Base-by-base conservation (phyloP, 257 asterid genomes). In the Asclepias syriaca region DNA sequence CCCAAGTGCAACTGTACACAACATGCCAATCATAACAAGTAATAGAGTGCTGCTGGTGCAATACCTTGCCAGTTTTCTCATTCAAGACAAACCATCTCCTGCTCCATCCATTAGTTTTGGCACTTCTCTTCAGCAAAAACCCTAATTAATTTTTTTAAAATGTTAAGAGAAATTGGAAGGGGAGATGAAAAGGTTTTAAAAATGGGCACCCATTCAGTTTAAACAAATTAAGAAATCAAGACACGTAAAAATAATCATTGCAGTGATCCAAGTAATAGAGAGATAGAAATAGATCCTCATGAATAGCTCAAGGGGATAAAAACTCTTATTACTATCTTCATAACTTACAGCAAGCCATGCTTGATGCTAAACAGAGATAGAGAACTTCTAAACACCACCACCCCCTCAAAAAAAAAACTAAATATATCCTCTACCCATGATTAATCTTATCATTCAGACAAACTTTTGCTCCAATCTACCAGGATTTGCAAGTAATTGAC, bases 51-150 rank as follows among this genome's bases (percentile, higher is more conserved):
- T 29, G 24, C 6, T 7, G 60, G 40, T 63, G 1, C 74, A 87
- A 87, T 75, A 94, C 99, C 90, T 91, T 91, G 79, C 99, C 97
- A 57, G 97, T 91, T 86, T 94, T 94, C 71, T 88, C 97, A 72
- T 94, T 94, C 75, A 94, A 84, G 70, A 94, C 99, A 79, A 94
- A 94, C 99, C 99, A 94, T 84, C 97, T 80, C 83, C 81, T 84
- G 70, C 96, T 91, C 99, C 99, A 94, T 8, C 91, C 97, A 80
- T 83, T 87, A 56, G 86, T 85, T 84, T 94, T 90, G 72, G 89
- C 89, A 77, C 97, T 94, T 85, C 79, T 94, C 91, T 94, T 94
- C 85, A 90, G 76, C 70, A 94, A 75, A 73, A 91, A 94, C 29
- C 99, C 99, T 94, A 88, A 73, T 78, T 22, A 53, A 16, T 32